phyloP scores from a whole-genome alignment of 192 early-diverging fungal genomes.

The Backusella australiensis region DNA sequence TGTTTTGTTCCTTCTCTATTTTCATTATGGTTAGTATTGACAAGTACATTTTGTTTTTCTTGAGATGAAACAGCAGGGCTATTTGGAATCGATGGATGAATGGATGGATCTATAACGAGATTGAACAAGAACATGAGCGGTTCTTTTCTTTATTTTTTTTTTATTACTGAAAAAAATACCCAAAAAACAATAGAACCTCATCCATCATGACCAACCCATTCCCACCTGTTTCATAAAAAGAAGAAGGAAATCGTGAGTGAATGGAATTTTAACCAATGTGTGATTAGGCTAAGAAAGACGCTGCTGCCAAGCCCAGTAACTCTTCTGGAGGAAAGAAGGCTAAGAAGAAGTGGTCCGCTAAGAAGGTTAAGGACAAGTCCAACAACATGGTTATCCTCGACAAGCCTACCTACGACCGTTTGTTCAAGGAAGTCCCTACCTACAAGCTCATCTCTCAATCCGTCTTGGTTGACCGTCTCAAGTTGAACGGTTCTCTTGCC shows the following conservation, averaged over 20 bases:
- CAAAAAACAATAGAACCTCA: not conserved
- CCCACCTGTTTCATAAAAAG: not conserved
- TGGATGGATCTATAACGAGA: not conserved
- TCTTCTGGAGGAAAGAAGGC: conserved; percentile 62
- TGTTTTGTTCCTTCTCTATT: conserved; percentile 12
- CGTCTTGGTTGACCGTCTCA: conserved; percentile 97
- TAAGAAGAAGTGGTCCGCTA: conserved; percentile 97
- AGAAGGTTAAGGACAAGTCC: conserved; percentile 99
- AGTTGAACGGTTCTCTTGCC: conserved; percentile 96
- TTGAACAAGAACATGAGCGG: not conserved
- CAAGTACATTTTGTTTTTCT: not conserved
- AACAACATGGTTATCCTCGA: conserved; percentile 99
- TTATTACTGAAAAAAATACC: not conserved
- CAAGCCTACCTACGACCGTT: conserved; percentile 96
- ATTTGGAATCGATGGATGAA: conserved; percentile 4
- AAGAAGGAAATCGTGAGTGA: not conserved
- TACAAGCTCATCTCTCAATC: conserved; percentile 99
- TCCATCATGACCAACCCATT: not conserved
- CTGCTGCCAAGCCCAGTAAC: conserved; percentile 54
- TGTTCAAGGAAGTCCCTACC: conserved; percentile 99
- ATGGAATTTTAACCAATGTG: not conserved
- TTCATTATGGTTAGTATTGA: conserved; percentile 18
- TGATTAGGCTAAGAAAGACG: conserved; percentile 58
- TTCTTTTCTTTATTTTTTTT: not conserved
- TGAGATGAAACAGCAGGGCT: not conserved